Evolutionary conservation across 495 filamentous ascomycete species (phyloP).

Genomic region (Trichoderma reesei): DNA sequence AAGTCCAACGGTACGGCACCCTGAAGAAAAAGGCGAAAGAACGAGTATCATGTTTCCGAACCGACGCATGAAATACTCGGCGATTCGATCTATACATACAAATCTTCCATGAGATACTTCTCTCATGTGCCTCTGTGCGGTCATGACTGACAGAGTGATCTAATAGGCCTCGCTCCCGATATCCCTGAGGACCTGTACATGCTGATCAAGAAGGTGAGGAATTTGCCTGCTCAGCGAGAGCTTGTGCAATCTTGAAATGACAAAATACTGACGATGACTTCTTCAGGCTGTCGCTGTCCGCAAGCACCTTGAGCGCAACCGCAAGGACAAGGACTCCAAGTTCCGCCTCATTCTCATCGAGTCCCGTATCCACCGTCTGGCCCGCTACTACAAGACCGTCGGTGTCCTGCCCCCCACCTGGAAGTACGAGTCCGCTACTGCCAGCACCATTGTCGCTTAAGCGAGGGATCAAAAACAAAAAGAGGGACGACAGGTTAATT

Average conservation of each 20-base stretch:
- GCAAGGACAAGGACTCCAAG: conserved; percentile 99
- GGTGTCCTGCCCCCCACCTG: conserved; percentile 96
- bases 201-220: conserved; percentile 95
- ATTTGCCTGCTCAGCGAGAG: background rate
- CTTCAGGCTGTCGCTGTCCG: conserved; percentile 87
- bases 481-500: background rate
- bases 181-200: conserved; percentile 92
- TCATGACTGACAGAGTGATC: conserved; percentile 95
- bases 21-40: conserved; percentile 16
- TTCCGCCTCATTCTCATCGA: conserved; percentile 99
- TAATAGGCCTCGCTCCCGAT: conserved; percentile 89
- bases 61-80: background rate
- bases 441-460: conserved; percentile 58
- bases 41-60: conserved; percentile 10
- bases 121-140: conserved; percentile 77
- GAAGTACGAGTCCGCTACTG: conserved; percentile 78
- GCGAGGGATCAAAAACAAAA: conserved; percentile 6
- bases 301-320: conserved; percentile 99
- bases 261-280: conserved; percentile 9
- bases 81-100: background rate
- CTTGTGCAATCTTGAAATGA: background rate
- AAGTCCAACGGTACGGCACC: conserved; percentile 54
- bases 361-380: conserved; percentile 98
- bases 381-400: conserved; percentile 94
- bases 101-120: background rate